phyloP scores from a whole-genome alignment of 2,329 filamentous ascomycete genomes.

The Tolypocladium tropicale region DNA sequence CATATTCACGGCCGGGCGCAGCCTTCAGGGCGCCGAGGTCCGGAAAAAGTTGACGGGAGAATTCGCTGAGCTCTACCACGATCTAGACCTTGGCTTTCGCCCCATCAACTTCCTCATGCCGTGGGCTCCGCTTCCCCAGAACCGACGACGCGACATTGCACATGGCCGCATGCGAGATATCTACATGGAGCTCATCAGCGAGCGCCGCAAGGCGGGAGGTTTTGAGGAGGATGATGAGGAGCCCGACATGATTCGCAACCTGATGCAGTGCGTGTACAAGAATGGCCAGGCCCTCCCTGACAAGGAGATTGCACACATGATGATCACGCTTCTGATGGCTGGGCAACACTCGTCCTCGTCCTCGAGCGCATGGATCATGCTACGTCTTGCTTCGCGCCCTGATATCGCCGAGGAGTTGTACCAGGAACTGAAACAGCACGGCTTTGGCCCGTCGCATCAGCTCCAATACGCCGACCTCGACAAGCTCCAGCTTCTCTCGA shows the following conservation, averaged over 20 bases:
- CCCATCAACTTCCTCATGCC: conserved; percentile 78
- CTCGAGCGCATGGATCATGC: conserved; percentile 67
- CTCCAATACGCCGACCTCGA: conserved; percentile 50
- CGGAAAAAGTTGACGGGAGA: conserved; percentile 59
- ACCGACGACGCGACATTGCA: conserved; percentile 46
- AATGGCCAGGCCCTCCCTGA: too few species aligned
- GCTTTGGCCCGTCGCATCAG: conserved; percentile 31
- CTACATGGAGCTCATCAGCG: too few species aligned
- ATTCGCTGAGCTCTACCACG: conserved; percentile 68
- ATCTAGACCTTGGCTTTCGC: conserved; percentile 64
- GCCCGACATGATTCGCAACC: too few species aligned
- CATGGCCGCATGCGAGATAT: too few species aligned
- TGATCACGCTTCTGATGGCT: conserved; percentile 42
- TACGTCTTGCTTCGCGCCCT: conserved; percentile 61
- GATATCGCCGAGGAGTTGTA: conserved; percentile 62
- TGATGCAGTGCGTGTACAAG: too few species aligned
- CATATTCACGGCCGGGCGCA: conserved; percentile 69
- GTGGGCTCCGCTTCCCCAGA: conserved; percentile 68
- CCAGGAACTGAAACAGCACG: conserved; percentile 48
- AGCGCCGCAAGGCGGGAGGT: too few species aligned
- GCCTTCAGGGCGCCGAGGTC: conserved; percentile 67
- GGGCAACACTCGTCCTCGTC: conserved; percentile 74
- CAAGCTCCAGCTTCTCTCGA: conserved; percentile 48
- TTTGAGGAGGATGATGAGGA: too few species aligned
- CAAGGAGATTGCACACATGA: too few species aligned